Evolutionary conservation across 2,329 filamentous ascomycete species (phyloP).

Genomic region (Achaetomium macrosporum): DNA sequence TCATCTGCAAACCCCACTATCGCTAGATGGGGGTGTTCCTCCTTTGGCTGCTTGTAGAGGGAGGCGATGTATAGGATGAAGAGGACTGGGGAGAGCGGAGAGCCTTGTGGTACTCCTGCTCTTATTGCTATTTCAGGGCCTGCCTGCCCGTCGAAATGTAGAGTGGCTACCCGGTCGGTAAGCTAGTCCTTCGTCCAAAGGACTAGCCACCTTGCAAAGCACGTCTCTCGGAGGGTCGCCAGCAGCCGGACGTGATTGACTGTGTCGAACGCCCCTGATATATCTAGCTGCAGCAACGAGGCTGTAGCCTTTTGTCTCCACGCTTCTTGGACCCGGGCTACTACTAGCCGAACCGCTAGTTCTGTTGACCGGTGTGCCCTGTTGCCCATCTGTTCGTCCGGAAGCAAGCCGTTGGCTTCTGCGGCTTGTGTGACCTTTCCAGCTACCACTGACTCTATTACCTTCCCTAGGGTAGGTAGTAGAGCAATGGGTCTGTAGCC

Average conservation of each 20-base stretch:
- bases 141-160: too few relatives aligned
- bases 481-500: slow-evolving; percentile 8
- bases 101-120: too few relatives aligned
- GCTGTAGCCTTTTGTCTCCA: not conserved
- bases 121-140: too few relatives aligned
- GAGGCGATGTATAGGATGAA: too few relatives aligned
- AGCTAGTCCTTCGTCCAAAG: not conserved
- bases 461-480: slow-evolving; percentile 4
- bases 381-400: slow-evolving; percentile 1
- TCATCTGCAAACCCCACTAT: too few relatives aligned
- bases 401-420: not conserved
- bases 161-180: too few relatives aligned
- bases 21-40: too few relatives aligned
- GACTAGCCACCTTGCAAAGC: slow-evolving; percentile 1
- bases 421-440: not conserved
- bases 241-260: slow-evolving; percentile 4
- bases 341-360: not conserved
- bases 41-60: too few relatives aligned
- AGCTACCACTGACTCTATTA: slow-evolving; percentile 4
- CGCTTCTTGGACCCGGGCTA: not conserved
- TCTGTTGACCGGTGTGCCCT: slow-evolving; percentile 3
- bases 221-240: not conserved
- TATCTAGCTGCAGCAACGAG: not conserved
- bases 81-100: too few relatives aligned
- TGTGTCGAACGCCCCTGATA: slow-evolving; percentile 1